Base-by-base conservation (phyloP, 495 filamentous ascomycete species). In the Aspergillus saccharolyticus region DNA sequence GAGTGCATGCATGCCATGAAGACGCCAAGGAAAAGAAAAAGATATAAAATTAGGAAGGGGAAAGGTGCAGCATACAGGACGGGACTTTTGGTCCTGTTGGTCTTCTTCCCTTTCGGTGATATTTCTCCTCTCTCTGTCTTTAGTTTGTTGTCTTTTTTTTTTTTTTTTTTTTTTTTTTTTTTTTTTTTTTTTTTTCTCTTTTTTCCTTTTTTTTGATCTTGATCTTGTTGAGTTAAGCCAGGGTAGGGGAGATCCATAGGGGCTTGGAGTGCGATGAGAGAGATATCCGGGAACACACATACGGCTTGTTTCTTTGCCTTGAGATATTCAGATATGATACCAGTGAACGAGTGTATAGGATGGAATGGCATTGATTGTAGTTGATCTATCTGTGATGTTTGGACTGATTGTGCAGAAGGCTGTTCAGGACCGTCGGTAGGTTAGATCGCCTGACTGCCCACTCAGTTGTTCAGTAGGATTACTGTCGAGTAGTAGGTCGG, bases 1-100 rank as follows among this genome's bases (percentile, higher is more conserved):
- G 64, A 71, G 54, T 56, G 60, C 55, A 71, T 64, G 67, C 68
- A 70, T 67, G 64, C 64, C 64, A 66, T 60, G 24, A 46, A 22
- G 39, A 53, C 46, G 52, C 7, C 28, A 4, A 4, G 28, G 21
- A n/a, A 39, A 51, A n/a, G n/a, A 42, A 51, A 51, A 51, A 28
- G 33, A 56, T 43, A 43, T 21, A 50, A 53, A 56, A 56, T 33
- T 43, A 18, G 44, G 24, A 21, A 33, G 46, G 22, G 4, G 44
- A n/a, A 16, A 39, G 4, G 4, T 9, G 21, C 6, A 39, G 33
- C 17, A 33, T 33, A 45, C 18, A n/a, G 21, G 44, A 53, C 19
- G 42, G 28, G 19, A 42, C 30, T 53, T 24, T 24, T 42, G 48
- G 33, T n/a, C 19, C 8, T 46, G 19, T 45, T 46, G 4, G 33